Evolutionary conservation across 345 rosid species (phyloP), one percentile per base, ranked within the genome.

Genomic region (Cochlearia excelsa): DNA sequence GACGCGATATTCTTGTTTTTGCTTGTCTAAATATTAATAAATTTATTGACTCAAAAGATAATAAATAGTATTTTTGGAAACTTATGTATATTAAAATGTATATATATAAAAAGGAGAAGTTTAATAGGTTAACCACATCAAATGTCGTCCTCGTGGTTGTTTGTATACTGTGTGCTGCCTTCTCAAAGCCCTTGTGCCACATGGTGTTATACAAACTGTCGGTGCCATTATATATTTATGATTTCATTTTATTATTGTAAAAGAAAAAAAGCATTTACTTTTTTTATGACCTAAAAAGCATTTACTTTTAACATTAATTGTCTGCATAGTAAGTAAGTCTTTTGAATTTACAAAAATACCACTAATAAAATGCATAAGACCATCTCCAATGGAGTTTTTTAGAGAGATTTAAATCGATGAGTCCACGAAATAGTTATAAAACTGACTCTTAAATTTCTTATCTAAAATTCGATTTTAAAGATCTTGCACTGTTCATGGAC

Each of bases 201-300:
- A 63, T 74, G 72, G 61, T 51, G 74, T 38, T 57, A 62, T 57
- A 54, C 7, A 65, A 59, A 61, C 80, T 77, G 80, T 77, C 80
- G 80, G 80, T 73, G 80, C 72, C 26, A 51, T 49, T 65, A 41
- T 64, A 30, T 16, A 16, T 16, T 31, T 35, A 8, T 59, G 39
- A n/a, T 26, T 55, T 46, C 55, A 9, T 10, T 23, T 42, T 30
- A 0, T 4, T 26, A 3, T 1, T 37, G 40, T 2, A 37, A 37
- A 37, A 1, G 40, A 37, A 37, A 37, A 37, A 37, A 37, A 37
- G 35, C 40, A 3, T 37, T 37, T 37, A 37, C 7, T 1, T 33
- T 33, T 31, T 33, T 33, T 2, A 33, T 5, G 35, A 16, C 23
- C 23, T 16, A 37, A 33, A 37, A 37, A 37, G 35, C 40, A 3